Base-by-base conservation (phyloP, 2,329 filamentous ascomycete genomes). In the Orbilia javanica region DNA sequence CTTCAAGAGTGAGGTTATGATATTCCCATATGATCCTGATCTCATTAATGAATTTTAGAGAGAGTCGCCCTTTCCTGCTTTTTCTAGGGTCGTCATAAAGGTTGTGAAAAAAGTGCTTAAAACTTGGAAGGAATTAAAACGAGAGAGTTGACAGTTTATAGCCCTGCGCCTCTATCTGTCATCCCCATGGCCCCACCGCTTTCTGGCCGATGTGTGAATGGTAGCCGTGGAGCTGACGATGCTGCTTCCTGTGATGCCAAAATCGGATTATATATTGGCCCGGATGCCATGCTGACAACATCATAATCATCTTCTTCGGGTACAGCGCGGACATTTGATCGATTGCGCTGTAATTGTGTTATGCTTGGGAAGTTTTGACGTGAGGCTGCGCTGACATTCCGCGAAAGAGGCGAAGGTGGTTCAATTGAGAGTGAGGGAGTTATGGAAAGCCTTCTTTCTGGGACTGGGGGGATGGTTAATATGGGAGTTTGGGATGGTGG, bases 261-360 rank as follows among this genome's bases (percentile, higher is more conserved):
- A 13, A 72, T 64, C 11, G 50, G 42, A 15, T 53, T 53, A 53
- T 72, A 72, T n/a, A 48, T 46, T 15, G 74, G 74, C 29, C 67
- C 74, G 27, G 67, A 72, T 31, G 46, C 55, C 50, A 78, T 64
- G 46, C 74, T 78, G 31, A 72, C 74, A 13, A 52, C 34, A 39
- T 78, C 74, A 22, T 70, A 64, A 22, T 77, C 60, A 29, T 78
- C 74, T 25, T 78, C 74, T 60, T 78, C 74, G 15, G 63, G 52
- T 20, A 78, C 50, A 13, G 34, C 66, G 13, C 46, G 60, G 20
- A 39, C 57, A 20, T 46, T 60, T 13, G 67, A 68, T 48, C 50
- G 20, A 48, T 62, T 71, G 20, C 53, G 34, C 46, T 72, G 62
- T 22, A 64, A 27, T n/a, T 78, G 74, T 7, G 67, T 34, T 55